Evolutionary conservation across 2,329 filamentous ascomycete species (phyloP).

Genomic region (Fusarium musae): DNA sequence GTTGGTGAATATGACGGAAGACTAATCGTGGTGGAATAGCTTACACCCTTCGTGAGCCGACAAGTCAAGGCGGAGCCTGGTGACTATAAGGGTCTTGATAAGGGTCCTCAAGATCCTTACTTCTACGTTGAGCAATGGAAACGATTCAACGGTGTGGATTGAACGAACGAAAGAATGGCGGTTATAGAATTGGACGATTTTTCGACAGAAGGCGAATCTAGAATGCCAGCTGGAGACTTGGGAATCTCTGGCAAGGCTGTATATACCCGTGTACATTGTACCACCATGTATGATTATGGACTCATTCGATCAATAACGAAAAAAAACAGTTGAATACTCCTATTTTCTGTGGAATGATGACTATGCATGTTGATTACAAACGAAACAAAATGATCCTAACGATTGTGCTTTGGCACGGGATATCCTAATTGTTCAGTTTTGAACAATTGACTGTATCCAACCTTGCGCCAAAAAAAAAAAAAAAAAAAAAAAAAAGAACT

Average conservation of each 20-base stretch:
- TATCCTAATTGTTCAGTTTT: conserved; percentile 16
- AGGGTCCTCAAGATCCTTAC: conserved; percentile 69
- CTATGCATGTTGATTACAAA: conserved; percentile 15
- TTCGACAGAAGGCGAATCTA: background rate
- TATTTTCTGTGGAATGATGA: conserved; percentile 3
- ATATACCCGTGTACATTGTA: conserved; percentile 48
- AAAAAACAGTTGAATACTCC: conserved; percentile 13
- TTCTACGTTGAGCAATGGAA: conserved; percentile 75
- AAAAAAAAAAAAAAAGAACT: conserved; percentile 5
- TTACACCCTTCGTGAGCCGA: conserved; percentile 81
- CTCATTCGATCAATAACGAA: conserved; percentile 15
- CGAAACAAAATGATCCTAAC: conserved; percentile 17
- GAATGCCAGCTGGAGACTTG: conserved; percentile 15
- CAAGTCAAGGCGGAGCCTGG: conserved; percentile 65
- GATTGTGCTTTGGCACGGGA: conserved; percentile 29
- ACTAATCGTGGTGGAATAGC: conserved; percentile 58
- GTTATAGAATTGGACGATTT: background rate
- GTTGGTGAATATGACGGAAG: background rate
- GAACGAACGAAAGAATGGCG: conserved; percentile 35
- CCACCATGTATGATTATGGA: conserved; percentile 47
- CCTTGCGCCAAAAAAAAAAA: conserved; percentile 22
- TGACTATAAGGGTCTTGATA: conserved; percentile 62
- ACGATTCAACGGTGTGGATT: conserved; percentile 71
- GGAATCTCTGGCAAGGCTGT: conserved; percentile 40
- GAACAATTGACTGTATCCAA: conserved; percentile 31